Evolutionary conservation across 1,284 basidiomycete genomes (phyloP).

Genomic region (Ganoderma multipileum): DNA sequence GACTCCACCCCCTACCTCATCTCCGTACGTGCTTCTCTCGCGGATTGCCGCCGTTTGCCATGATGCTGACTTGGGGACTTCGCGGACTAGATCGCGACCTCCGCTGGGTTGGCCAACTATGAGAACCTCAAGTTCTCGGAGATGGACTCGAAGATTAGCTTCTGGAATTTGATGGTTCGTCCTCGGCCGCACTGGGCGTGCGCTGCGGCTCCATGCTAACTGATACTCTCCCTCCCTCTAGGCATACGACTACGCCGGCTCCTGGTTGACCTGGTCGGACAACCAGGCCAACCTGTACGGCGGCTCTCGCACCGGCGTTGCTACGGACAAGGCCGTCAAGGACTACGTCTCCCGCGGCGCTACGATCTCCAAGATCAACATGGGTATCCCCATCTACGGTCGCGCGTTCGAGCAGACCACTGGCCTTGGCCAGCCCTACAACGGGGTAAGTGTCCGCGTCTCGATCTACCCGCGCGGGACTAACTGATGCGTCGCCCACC

Average conservation of each 20-base stretch:
- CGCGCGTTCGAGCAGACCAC: slow-evolving; percentile 82
- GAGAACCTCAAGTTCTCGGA: slow-evolving; percentile 68
- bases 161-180: slow-evolving; percentile 92
- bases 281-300: slow-evolving; percentile 88
- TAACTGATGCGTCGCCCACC: neutral
- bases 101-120: slow-evolving; percentile 76
- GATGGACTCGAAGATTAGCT: slow-evolving; percentile 79
- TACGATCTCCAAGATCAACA: slow-evolving; percentile 73
- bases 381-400: slow-evolving; percentile 91
- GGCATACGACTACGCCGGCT: slow-evolving; percentile 83
- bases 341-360: slow-evolving; percentile 76
- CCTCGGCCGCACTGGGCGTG: neutral
- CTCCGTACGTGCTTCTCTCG: slow-evolving; percentile 45
- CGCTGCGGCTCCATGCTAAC: neutral
- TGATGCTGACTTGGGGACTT: neutral
- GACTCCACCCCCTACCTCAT: slow-evolving; percentile 66
- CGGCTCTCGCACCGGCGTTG: slow-evolving; percentile 63
- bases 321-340: slow-evolving; percentile 75
- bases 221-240: slow-evolving; percentile 36
- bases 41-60: neutral
- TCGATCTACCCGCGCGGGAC: neutral
- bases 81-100: slow-evolving; percentile 44
- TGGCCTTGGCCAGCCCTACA: slow-evolving; percentile 80
- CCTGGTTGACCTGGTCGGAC: slow-evolving; percentile 71
- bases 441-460: slow-evolving; percentile 53